Base-by-base conservation (phyloP, 2,329 filamentous ascomycete species). In the Diplodia sapinea region DNA sequence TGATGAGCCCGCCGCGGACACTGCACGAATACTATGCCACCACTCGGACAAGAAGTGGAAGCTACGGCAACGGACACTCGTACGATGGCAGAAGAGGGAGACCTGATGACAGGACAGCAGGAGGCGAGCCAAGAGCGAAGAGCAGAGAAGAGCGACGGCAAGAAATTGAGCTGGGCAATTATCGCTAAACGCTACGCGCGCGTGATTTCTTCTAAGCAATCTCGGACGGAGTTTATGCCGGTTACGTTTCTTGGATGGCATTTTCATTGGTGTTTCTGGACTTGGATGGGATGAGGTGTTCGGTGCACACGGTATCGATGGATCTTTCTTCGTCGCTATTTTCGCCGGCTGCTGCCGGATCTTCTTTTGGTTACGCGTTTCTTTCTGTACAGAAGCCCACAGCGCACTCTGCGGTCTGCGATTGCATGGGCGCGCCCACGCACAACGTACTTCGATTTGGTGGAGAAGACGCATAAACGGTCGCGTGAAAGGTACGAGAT, bases 131-230 rank as follows among this genome's bases (percentile, higher is more conserved):
- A 36, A 63, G 78, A 65, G 75, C 71, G 8, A 61, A 78, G 47
- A 79, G 78, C 56, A 73, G 77, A n/a, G 78, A 78, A 63, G 76
- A 79, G 69, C 71, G 80, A 65, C 73, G 79, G 70, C 68, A 76
- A 62, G 78, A 82, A 70, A 82, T 82, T 67, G 80, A 82, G 70
- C 68, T 79, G 62, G 78, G 79, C 2, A 29, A 38, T 29, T 23
- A 64, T 17, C 56, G 56, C 23, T 59, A 31, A 59, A 20, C n/a
- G 33, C 17, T 51, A 12, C 26, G 17, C 17, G 50, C n/a, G 40
- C 33, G 26, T 38, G 17, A 15, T 52, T 17, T 40, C 9, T 64
- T 40, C 38, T 36, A 20, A 26, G n/a, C 29, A 31, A 38, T n/a
- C 50, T 63, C 17, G 47, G 47, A 54, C 26, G 61, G 61, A 64